A percentile compares a stretch with the other conserved stretches of the same genome.
phyloP scores from a whole-genome alignment of 2,329 filamentous ascomycete genomes.

The Diaporthe ilicicola region DNA sequence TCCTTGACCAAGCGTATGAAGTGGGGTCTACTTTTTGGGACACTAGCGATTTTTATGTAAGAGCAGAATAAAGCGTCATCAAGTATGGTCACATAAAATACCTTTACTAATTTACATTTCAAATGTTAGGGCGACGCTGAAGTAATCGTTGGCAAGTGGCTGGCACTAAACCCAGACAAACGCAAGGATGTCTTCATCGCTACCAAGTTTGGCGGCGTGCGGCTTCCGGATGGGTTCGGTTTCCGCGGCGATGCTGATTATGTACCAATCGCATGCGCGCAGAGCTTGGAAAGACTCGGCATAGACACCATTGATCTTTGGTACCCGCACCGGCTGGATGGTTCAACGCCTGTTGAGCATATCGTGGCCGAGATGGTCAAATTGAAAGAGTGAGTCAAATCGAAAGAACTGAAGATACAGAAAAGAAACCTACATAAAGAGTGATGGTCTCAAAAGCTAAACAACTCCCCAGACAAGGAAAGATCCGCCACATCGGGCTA shows the following conservation, averaged over 20 bases:
- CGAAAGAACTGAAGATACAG: rapidly evolving
- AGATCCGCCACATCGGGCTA: conserved; percentile 61
- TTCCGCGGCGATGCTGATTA: conserved; percentile 40
- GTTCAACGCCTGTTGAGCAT: conserved; percentile 54
- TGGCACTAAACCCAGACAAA: conserved; percentile 53
- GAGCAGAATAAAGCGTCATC: rapidly evolving
- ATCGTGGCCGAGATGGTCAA: conserved; percentile 59
- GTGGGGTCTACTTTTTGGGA: conserved; percentile 49
- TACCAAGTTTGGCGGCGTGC: conserved; percentile 44
- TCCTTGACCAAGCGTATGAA: conserved; percentile 60
- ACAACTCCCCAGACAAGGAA: conserved; percentile 49
- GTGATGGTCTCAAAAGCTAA: background rate
- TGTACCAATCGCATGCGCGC: conserved; percentile 41
- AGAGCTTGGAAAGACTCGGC: conserved; percentile 53
- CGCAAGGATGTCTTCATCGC: conserved; percentile 56
- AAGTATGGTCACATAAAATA: rapidly evolving
- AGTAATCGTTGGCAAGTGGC: conserved; percentile 54
- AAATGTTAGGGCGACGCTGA: conserved; percentile 51
- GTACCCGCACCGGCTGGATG: conserved; percentile 58
- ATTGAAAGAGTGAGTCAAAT: conserved; percentile 47
- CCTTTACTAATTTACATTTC: background rate
- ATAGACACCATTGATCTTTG: conserved; percentile 62
- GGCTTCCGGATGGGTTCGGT: conserved; percentile 23
- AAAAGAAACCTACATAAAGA: background rate
- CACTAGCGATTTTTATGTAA: conserved; percentile 30